Percentiles rank a stretch among this genome's conserved stretches.
phyloP scores from a whole-genome alignment of 192 early-diverging fungal species.

The Linnemannia exigua region DNA sequence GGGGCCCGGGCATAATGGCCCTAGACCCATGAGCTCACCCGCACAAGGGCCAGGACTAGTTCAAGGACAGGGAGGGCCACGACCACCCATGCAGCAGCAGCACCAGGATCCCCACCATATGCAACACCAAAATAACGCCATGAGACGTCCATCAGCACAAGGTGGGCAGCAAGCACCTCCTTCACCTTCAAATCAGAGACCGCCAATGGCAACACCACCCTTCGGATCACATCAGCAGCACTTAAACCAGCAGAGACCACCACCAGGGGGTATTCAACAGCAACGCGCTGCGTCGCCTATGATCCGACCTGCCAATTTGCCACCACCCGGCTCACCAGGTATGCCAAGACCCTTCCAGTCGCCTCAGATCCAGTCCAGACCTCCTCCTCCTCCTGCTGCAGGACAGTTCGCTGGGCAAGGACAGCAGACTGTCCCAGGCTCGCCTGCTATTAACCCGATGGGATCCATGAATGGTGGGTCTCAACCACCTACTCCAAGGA shows the following conservation, averaged over 20 bases:
- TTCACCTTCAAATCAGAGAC: conserved; percentile 43
- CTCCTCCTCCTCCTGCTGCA: too few species aligned
- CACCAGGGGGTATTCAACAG: conserved; percentile 18
- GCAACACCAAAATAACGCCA: conserved; percentile 16
- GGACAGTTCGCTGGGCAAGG: conserved; percentile 22
- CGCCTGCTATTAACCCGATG: conserved; percentile 45
- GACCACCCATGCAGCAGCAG: background rate
- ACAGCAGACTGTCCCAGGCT: conserved; percentile 35
- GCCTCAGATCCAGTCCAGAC: conserved; percentile 43
- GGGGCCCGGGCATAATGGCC: conserved; percentile 11
- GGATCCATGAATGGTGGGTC: conserved; percentile 43
- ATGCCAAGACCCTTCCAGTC: conserved; percentile 49
- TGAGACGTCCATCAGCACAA: conserved; percentile 34
- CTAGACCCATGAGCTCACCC: conserved; percentile 27
- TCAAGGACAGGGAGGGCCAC: background rate
- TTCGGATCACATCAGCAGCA: conserved; percentile 35
- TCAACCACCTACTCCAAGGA: conserved; percentile 43
- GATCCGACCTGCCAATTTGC: conserved; percentile 42
- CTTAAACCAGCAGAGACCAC: conserved; percentile 24
- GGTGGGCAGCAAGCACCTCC: conserved; percentile 16
- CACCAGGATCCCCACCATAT: conserved; percentile 26
- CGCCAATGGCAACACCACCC: conserved; percentile 35
- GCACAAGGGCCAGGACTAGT: background rate
- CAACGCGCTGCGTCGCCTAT: conserved; percentile 43
- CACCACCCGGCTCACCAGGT: conserved; percentile 41